Evolutionary conservation across 345 rosid species (phyloP).

Genomic region (Lumnitzera littorea): DNA sequence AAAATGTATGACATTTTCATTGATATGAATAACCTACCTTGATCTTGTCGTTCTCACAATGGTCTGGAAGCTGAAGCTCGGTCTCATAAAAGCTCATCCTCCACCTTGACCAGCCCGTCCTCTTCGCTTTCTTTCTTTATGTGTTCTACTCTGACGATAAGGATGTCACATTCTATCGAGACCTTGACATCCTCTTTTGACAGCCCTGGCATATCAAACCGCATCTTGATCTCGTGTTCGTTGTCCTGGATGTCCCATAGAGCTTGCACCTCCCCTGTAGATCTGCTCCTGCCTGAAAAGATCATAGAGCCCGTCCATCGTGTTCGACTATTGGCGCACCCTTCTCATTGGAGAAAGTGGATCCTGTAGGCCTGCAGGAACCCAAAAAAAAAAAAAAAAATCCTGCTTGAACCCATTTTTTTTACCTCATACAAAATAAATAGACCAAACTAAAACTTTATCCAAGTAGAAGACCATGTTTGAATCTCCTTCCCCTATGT

Average conservation of each 20-base stretch:
- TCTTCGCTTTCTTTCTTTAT: constrained; percentile 37
- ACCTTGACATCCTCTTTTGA: constrained; percentile 69
- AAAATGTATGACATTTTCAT: no score
- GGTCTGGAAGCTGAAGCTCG: constrained; percentile 44
- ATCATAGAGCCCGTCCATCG: constrained; percentile 64
- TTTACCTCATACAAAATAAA: no score
- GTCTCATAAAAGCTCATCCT: constrained; percentile 45
- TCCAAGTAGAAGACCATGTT: no score
- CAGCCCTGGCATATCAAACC: constrained; percentile 85
- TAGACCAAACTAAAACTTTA: no score
- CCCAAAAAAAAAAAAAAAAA: no score
- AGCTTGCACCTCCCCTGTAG: constrained; percentile 32
- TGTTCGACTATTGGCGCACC: constrained; percentile 10
- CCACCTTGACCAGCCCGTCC: constrained; percentile 29
- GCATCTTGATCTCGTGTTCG: constrained; percentile 64
- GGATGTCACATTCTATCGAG: constrained; percentile 50
- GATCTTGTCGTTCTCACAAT: constrained; percentile 50
- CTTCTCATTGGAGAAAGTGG: constrained; percentile 44
- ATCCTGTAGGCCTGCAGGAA: constrained; percentile 40
- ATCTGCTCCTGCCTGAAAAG: constrained; percentile 24
- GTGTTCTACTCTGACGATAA: constrained; percentile 56
- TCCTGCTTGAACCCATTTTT: no score
- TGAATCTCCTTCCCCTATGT: no score
- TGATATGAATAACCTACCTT: constrained; percentile 20
- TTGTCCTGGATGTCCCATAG: constrained; percentile 85